Evolutionary conservation across 768 basidiomycete species (phyloP), one percentile per base, ranked within the genome.

Genomic region (Termitomyces sp.): DNA sequence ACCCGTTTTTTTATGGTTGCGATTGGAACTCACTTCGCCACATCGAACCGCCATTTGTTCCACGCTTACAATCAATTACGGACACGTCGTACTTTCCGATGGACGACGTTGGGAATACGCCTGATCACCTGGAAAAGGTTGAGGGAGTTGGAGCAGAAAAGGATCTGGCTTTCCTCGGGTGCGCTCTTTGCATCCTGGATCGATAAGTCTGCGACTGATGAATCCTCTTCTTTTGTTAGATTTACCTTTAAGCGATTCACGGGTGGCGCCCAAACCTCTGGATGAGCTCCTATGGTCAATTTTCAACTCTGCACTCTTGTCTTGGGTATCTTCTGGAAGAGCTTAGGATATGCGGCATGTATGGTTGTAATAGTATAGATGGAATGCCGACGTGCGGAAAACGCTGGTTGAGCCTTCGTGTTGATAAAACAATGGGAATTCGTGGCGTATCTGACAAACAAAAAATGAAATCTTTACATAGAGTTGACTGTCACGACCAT

Each of bases 31-130:
- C 87, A 3, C 84, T 99, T 68, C 87, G 95, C 32, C 85, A 92
- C 61, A 98, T 99, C 60, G 92, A 95, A 60, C 92, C 94, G 24
- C 96, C 96, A 1, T 98, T 98, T 70, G 91, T 99, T 14, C 96
- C 96, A 3, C 91, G 88, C 55, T 79, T 99, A 45, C 87, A 90
- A 62, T 94, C 91, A 30, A 90, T 90, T 66, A 94, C 92, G 24
- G 94, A 97, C 67, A 97, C 94, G 0, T 91, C 88, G 3, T 96
- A 98, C 75, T 98, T 98, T 88, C 94, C 94, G 2, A 94, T 90
- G 3, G 94, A 97, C 62, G 94, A 97, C 64, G 82, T 94, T 26
- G 86, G 87, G 40, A 83, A 89, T 63, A 81, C 83, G 50, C 76
- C 83, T 5, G 81, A 81, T 60, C 80, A 84, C 54, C 71, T 85